Base-by-base conservation (phyloP, 257 asterid species). In the Catharanthus roseus region DNA sequence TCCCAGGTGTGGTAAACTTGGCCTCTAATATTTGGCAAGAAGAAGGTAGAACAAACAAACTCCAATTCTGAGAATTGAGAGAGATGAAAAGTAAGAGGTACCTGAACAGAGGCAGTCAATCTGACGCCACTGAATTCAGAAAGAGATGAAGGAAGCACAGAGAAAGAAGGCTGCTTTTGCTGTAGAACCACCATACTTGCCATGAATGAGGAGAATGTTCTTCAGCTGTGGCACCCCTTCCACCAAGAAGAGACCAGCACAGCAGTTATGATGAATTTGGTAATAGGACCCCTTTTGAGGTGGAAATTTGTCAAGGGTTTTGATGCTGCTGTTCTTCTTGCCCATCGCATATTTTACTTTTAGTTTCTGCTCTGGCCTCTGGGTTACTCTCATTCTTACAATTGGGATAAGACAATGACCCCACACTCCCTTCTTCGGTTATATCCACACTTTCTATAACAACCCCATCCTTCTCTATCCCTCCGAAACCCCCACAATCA, bases 101-200 rank as follows among this genome's bases (percentile, higher is more conserved):
- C 95, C 96, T 89, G 97, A 70, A 87, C 36, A 1, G 97, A 86
- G 77, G 96, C 45, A 64, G 86, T 64, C 13, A 90, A 80, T 65
- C 84, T 80, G 79, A 86, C 78, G 50, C 98, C 98, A 77, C 77
- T 84, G 89, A 93, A 90, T 79, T 90, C 95, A 39, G 96, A 93
- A 82, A 83, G 83, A 9, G 92, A 85, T 5, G 96, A 89, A 13
- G 88, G 88, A 62, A 87, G 79, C 65, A 80, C 47, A 77, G 85
- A 64, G 75, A 88, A 83, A 72, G 93, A 82, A 75, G 90, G 91
- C 64, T 84, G 95, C 77, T 82, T 90, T 82, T 78, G 86, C 62
- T 90, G 98, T 81, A 90, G 82, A 72, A 80, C 91, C 81, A 81
- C 89, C 86, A 85, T 49, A 39, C 85, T 80, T 15, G 95, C 90